These are phyloP conservation scores for Solanum ossicruentum DNA, from an alignment of 257 asterid genomes.

Conservation along the genomic window DNA sequence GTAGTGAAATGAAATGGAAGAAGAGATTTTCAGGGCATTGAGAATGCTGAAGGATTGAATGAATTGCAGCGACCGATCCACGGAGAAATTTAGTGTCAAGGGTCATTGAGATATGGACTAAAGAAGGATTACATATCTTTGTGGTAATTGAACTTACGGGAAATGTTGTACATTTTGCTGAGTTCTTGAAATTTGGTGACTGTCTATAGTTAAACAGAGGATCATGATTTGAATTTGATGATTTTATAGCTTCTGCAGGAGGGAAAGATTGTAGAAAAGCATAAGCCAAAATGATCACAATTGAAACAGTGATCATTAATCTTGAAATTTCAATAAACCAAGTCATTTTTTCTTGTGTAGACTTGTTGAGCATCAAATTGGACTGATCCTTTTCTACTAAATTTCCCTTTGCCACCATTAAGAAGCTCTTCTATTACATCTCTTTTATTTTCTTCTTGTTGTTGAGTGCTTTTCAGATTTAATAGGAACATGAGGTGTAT, in stretches of 20 bases:
- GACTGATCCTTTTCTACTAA: not conserved
- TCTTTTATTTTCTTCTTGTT: not conserved
- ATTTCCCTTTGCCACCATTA: not conserved
- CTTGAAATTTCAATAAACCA: not conserved
- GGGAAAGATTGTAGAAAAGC: slow-evolving; percentile 44
- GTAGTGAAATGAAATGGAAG: slow-evolving; percentile 49
- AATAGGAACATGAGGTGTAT: not conserved
- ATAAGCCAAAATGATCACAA: slow-evolving; percentile 31
- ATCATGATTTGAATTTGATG: slow-evolving; percentile 8
- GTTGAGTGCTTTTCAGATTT: not conserved
- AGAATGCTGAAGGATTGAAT: slow-evolving; percentile 47
- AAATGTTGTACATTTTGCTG: not conserved
- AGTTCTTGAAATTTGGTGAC: not conserved
- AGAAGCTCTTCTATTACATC: not conserved
- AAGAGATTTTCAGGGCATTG: slow-evolving; percentile 49
- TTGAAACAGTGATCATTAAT: slow-evolving; percentile 3
- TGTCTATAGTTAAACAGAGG: slow-evolving; percentile 1
- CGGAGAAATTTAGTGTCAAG: slow-evolving; percentile 49
- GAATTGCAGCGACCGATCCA: slow-evolving; percentile 58
- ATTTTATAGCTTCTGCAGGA: slow-evolving; percentile 35
- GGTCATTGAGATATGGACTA: slow-evolving; percentile 58
- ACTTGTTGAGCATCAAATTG: not conserved
- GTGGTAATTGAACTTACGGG: not conserved
- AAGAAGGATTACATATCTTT: slow-evolving; percentile 26
- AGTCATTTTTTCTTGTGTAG: not conserved